Base-by-base conservation (phyloP, 257 asterid genomes). In the Solanum piurae region DNA sequence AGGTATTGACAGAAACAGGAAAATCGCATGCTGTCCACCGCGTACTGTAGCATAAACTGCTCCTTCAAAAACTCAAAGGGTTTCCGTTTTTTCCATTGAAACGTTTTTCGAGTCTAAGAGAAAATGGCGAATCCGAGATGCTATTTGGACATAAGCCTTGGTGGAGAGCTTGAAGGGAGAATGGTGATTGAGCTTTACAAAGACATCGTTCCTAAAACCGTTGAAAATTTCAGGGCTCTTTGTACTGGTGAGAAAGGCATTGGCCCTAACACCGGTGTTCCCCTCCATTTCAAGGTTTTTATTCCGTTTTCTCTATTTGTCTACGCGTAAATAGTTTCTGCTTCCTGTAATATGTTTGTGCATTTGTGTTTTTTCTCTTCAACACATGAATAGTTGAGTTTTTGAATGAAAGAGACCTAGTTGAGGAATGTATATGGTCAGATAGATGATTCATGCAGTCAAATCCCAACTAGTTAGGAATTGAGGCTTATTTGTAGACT, bases 191-290 rank as follows among this genome's bases (percentile, higher is more conserved):
- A 89, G 64, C 84, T 91, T 33, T 91, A 76, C 62, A 73, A 37
- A 8, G 88, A 91, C 37, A 84, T 89, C 7, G 93, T 89, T 12
- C 93, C 93, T 10, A 91, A 86, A 83, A 91, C 93, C 55, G 91
- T 90, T 36, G 94, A 92, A 84, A 92, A 92, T 76, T 92, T 92
- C 86, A 88, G 93, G 55, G 94, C 93, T 12, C 90, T 91, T 2
- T 91, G 94, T 25, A 92, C 92, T 34, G 94, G 94, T 0, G 92
- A 92, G 73, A 90, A 86, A 71, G 94, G 92, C 87, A 58, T 86
- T 37, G 87, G 88, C 74, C 89, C 92, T 38, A 71, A 79, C 49
- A 88, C 92, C 27, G 93, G 89, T 12, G 89, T 71, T 44, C 90
- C 91, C 13, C 94, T 92, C 42, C 93, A 92, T 86, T 91, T 40